These are phyloP conservation scores for Saraca asoca DNA, from an alignment of 331 rosid species.

Conservation along the genomic window DNA sequence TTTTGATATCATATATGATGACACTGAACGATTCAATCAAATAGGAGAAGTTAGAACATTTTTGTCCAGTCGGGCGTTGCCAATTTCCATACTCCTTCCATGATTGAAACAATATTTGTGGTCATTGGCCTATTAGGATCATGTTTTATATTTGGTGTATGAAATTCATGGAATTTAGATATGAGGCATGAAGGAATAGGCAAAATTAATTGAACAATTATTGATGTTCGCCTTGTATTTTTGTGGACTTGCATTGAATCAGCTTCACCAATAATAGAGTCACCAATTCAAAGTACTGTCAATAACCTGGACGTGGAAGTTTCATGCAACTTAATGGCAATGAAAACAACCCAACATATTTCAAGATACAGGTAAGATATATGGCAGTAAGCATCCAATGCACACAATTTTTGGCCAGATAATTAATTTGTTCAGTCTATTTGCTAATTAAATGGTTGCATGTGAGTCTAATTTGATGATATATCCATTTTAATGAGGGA, in stretches of 20 bases:
- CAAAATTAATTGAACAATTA: slow-evolving; percentile 12
- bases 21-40: too few species aligned
- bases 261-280: too few species aligned
- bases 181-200: slow-evolving; percentile 30
- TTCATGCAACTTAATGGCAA: too few species aligned
- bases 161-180: slow-evolving; percentile 40
- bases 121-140: slow-evolving; percentile 33
- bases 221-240: slow-evolving; percentile 15
- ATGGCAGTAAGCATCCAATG: slow-evolving; percentile 23
- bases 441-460: slow-evolving; percentile 22
- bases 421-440: slow-evolving; percentile 28
- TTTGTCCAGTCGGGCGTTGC: not conserved
- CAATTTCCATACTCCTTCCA: slow-evolving; percentile 25
- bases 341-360: too few species aligned
- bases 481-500: not conserved
- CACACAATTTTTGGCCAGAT: slow-evolving; percentile 22
- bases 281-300: too few species aligned
- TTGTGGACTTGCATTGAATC: too few species aligned
- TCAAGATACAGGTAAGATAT: too few species aligned
- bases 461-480: slow-evolving; percentile 24
- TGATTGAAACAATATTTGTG: slow-evolving; percentile 37
- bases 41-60: slow-evolving; percentile 28
- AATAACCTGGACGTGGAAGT: too few species aligned
- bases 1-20: too few species aligned
- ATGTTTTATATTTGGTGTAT: slow-evolving; percentile 25